These are phyloP conservation scores for Colletotrichum destructivum DNA, from an alignment of 2,329 filamentous ascomycete genomes.

Conservation along the genomic window DNA sequence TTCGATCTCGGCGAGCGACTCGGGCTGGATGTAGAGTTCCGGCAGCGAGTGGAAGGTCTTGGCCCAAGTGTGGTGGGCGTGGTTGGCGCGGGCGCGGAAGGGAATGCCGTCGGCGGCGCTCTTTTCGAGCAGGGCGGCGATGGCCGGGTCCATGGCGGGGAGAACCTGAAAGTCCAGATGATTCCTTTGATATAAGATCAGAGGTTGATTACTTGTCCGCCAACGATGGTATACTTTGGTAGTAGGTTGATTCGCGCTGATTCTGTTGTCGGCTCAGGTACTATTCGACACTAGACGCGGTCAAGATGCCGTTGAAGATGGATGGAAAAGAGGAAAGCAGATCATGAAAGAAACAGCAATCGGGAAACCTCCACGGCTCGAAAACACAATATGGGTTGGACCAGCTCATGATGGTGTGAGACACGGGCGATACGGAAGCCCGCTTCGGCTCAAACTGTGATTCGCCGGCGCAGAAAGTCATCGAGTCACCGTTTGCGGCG, in stretches of 20 bases:
- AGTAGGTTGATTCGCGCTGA: no score
- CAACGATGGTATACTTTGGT: not conserved
- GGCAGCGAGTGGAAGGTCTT: slow-evolving; percentile 91
- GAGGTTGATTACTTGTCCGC: not conserved
- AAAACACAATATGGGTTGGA: not conserved
- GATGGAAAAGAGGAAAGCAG: not conserved
- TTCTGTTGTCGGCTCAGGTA: not conserved
- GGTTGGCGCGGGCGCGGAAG: slow-evolving; percentile 80
- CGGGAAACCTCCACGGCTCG: no score
- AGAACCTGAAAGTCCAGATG: no score
- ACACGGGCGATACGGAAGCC: slow-evolving; percentile 7
- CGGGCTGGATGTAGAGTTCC: slow-evolving; percentile 91
- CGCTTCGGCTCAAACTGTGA: slow-evolving; percentile 25
- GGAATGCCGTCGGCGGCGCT: slow-evolving; percentile 65
- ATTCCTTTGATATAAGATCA: no score
- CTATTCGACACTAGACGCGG: not conserved
- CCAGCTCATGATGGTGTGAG: slow-evolving; percentile 6
- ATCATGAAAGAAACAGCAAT: not conserved
- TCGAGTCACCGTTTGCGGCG: slow-evolving; percentile 39
- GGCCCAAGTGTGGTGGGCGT: slow-evolving; percentile 94
- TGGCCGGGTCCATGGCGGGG: slow-evolving; percentile 55
- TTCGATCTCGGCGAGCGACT: slow-evolving; percentile 84
- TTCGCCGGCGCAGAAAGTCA: slow-evolving; percentile 38
- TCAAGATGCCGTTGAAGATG: not conserved
- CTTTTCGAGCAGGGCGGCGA: slow-evolving; percentile 51